Evolutionary conservation across 208 protist genomes (phyloP).

Genomic region (Plasmodiophora brassicae): DNA sequence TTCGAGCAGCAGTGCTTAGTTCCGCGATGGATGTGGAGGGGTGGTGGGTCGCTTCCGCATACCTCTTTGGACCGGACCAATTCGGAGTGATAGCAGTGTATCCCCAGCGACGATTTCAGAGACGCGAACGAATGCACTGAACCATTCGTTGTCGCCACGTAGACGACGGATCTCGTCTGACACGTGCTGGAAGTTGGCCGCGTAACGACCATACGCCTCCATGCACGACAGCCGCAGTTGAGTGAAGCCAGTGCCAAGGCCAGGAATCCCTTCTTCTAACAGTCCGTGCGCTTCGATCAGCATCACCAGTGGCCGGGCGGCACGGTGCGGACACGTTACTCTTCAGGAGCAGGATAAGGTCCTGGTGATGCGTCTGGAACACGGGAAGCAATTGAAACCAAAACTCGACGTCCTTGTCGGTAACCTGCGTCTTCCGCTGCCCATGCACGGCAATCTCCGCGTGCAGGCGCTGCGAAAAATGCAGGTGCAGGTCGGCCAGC

Average conservation of each 20-base stretch:
- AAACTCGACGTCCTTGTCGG: background rate
- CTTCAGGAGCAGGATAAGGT: background rate
- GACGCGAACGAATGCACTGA: background rate
- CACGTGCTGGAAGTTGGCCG: background rate
- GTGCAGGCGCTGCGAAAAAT: background rate
- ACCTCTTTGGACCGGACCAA: background rate
- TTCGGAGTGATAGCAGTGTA: background rate
- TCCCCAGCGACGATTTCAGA: background rate
- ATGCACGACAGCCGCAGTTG: background rate
- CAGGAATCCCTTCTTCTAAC: background rate
- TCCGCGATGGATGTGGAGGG: no score
- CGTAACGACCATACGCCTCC: background rate
- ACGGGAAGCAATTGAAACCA: background rate
- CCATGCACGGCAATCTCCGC: background rate
- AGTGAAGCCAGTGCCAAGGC: background rate
- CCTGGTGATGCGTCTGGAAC: background rate
- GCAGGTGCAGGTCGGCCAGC: background rate
- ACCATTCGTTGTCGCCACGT: background rate
- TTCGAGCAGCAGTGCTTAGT: background rate
- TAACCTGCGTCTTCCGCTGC: background rate
- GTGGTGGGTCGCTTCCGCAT: no score
- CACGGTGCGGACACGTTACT: no score
- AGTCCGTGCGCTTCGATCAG: no score
- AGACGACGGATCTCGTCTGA: background rate
- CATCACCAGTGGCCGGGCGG: no score